These are phyloP conservation scores for Chimonanthus salicifolius DNA, from an alignment of 164 flowering plant genomes.

Conservation along the genomic window DNA sequence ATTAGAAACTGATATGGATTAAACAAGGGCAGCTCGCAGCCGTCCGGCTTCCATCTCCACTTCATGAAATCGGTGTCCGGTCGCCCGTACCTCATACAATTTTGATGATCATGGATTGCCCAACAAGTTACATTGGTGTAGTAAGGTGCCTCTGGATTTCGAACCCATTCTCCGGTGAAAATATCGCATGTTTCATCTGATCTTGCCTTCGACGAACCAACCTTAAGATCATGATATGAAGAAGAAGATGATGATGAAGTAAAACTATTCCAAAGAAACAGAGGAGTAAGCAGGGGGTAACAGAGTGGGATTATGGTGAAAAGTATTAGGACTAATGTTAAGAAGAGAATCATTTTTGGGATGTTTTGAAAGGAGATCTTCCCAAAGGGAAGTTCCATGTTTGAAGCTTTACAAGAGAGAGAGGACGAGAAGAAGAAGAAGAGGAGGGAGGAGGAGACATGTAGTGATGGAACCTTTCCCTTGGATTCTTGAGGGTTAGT, in stretches of 20 bases:
- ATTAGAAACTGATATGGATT: constrained; percentile 55
- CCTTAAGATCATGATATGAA: constrained; percentile 1
- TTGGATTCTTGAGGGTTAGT: too few species aligned
- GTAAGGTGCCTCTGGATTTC: constrained; percentile 49
- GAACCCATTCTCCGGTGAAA: constrained; percentile 70
- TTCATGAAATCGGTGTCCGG: constrained; percentile 60
- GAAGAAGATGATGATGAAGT: constrained; percentile 5
- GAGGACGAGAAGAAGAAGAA: not conserved
- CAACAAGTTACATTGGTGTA: constrained; percentile 59
- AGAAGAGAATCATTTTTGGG: constrained; percentile 17
- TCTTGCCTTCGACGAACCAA: not conserved
- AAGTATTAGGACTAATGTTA: constrained; percentile 19
- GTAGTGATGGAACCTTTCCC: not conserved
- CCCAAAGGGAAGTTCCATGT: constrained; percentile 21
- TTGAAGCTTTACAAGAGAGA: constrained; percentile 26
- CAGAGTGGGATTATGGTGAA: constrained; percentile 28
- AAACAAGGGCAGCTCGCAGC: constrained; percentile 57
- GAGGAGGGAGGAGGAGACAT: not conserved
- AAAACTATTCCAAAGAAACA: constrained; percentile 4
- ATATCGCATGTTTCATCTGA: constrained; percentile 37
- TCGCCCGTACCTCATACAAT: constrained; percentile 72
- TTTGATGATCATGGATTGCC: constrained; percentile 70
- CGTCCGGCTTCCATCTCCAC: constrained; percentile 81
- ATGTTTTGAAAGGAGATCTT: constrained; percentile 18
- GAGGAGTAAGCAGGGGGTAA: constrained; percentile 21